Evolutionary conservation across 139 green algal genomes (phyloP).

Genomic region (Chlamydomonas sphaeroides): DNA sequence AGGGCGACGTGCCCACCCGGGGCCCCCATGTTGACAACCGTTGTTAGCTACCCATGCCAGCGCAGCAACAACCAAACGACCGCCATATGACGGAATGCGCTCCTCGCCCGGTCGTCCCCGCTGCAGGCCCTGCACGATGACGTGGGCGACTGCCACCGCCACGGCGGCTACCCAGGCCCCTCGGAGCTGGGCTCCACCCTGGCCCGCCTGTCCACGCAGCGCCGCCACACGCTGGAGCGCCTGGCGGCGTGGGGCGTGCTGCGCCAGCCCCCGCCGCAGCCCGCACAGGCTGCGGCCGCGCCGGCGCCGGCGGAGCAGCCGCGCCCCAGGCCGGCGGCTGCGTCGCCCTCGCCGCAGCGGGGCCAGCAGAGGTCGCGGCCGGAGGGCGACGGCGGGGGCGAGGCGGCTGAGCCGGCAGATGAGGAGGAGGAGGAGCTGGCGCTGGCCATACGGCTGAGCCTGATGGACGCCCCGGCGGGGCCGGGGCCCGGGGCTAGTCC

Average conservation of each 20-base stretch:
- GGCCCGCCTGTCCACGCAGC: slow-evolving; percentile 18
- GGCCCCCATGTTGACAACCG: no score
- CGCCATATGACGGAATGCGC: no score
- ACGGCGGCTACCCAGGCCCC: slow-evolving; percentile 38
- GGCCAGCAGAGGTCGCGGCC: no score
- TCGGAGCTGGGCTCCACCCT: slow-evolving; percentile 38
- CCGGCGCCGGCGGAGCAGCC: not conserved
- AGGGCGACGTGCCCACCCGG: no score
- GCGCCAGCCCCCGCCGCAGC: not conserved
- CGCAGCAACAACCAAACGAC: no score
- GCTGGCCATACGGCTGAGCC: slow-evolving; percentile 18
- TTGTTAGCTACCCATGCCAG: no score
- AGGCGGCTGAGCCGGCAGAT: not conserved
- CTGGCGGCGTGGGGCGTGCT: slow-evolving; percentile 42
- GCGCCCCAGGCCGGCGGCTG: not conserved
- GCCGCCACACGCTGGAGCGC: slow-evolving; percentile 9
- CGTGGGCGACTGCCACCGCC: slow-evolving; percentile 42
- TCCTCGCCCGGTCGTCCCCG: no score
- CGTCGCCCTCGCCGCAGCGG: not conserved
- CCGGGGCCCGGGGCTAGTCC: not conserved
- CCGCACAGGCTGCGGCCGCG: no score
- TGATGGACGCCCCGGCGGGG: not conserved
- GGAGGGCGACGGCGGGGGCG: no score
- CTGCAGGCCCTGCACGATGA: slow-evolving; percentile 26
- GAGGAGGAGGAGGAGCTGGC: not conserved